Evolutionary conservation across 306 rosid genomes (phyloP).

Genomic region (Prunus mongolica): DNA sequence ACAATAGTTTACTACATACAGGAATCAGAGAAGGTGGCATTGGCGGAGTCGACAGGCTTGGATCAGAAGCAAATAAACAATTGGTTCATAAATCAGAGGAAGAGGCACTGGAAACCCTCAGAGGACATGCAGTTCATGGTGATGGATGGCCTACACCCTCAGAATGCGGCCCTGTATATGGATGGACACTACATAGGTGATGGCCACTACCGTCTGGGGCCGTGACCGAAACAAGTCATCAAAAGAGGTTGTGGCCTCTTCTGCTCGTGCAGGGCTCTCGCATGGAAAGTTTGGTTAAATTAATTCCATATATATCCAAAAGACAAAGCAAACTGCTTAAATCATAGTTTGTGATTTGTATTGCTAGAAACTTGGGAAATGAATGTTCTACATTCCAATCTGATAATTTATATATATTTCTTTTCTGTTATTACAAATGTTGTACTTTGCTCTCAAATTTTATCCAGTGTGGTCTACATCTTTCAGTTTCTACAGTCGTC

Average conservation of each 20-base stretch:
- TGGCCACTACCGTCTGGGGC: constrained; percentile 86
- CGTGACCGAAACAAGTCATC: constrained; percentile 27
- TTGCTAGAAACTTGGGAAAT: not conserved
- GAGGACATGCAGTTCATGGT: constrained; percentile 99
- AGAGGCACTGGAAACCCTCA: constrained; percentile 98
- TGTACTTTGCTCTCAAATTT: not conserved
- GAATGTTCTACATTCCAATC: not conserved
- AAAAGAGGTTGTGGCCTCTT: not conserved
- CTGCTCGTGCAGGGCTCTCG: not conserved
- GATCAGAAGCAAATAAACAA: constrained; percentile 96
- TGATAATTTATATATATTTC: constrained; percentile 1
- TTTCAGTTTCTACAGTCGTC: not conserved
- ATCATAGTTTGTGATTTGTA: not conserved
- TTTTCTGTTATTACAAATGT: not conserved
- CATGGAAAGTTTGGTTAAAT: not conserved
- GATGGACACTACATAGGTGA: constrained; percentile 72
- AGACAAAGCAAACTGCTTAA: constrained; percentile 9
- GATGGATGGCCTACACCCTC: constrained; percentile 92
- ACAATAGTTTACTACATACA: not conserved
- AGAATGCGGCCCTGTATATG: constrained; percentile 67
- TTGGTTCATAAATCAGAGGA: constrained; percentile 99
- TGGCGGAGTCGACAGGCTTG: constrained; percentile 94
- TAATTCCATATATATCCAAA: not conserved
- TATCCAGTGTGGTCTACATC: not conserved
- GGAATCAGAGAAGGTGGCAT: constrained; percentile 96